These are phyloP conservation scores for Myxozyma neglecta DNA, from an alignment of 805 yeast species.

Conservation along the genomic window DNA sequence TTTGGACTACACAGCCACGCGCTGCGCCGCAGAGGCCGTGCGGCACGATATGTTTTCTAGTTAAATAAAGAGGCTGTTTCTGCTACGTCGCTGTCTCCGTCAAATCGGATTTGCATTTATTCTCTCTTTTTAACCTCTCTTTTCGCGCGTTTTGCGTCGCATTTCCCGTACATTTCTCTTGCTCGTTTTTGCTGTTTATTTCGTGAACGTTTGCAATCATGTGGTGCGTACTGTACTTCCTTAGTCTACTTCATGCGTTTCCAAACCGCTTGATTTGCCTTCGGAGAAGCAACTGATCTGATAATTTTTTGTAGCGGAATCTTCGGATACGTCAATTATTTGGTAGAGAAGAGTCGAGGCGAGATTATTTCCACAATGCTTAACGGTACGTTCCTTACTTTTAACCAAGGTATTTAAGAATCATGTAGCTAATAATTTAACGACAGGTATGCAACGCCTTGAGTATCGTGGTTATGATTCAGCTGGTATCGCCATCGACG, in stretches of 20 bases:
- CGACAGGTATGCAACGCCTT: slow-evolving; percentile 57
- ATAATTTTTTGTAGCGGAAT: slow-evolving; percentile 65
- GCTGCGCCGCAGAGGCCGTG: slow-evolving; percentile 2
- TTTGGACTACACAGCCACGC: neutral
- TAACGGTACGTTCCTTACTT: slow-evolving; percentile 59
- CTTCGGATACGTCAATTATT: slow-evolving; percentile 94
- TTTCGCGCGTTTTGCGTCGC: neutral
- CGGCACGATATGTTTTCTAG: neutral
- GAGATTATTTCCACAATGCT: slow-evolving; percentile 86
- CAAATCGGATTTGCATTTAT: too few species aligned
- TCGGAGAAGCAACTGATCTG: neutral
- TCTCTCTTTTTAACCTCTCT: neutral
- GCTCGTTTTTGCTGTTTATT: neutral
- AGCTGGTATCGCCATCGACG: slow-evolving; percentile 94
- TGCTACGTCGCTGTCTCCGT: neutral
- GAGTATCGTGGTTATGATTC: slow-evolving; percentile 99
- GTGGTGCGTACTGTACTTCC: slow-evolving; percentile 6
- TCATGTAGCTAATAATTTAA: neutral
- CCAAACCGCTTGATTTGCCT: too few species aligned
- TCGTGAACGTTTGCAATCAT: neutral
- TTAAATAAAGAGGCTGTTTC: neutral
- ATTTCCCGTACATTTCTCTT: neutral
- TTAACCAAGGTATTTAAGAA: neutral
- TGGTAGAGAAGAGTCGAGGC: slow-evolving; percentile 88
- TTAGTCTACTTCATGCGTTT: too few species aligned